Evolutionary conservation across 2,329 filamentous ascomycete genomes (phyloP).

Genomic region (Colletotrichum destructivum): DNA sequence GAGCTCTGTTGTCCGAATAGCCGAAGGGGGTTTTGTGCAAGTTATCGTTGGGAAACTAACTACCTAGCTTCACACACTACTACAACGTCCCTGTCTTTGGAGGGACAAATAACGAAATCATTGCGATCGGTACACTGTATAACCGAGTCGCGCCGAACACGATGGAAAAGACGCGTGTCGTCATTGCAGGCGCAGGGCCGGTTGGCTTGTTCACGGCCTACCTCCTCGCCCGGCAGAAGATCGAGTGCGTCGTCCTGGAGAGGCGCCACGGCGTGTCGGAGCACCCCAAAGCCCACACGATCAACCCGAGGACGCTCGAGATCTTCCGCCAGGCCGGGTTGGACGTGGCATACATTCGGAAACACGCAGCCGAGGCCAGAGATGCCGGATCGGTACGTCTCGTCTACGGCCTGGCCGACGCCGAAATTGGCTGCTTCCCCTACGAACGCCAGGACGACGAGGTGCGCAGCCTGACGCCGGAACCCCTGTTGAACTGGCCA

Average conservation of each 20-base stretch:
- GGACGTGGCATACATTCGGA: constrained; percentile 31
- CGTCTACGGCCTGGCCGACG: constrained; percentile 32
- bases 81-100: not conserved
- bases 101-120: not conserved
- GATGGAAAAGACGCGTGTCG: constrained; percentile 33
- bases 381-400: constrained; percentile 37
- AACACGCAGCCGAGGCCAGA: constrained; percentile 28
- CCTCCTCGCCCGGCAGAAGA: constrained; percentile 29
- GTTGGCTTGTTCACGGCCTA: constrained; percentile 35
- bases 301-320: constrained; percentile 41
- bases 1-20: not conserved
- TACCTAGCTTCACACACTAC: not conserved
- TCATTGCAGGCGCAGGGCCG: constrained; percentile 31
- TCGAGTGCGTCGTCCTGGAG: constrained; percentile 33
- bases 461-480: constrained; percentile 31
- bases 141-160: too few relatives aligned
- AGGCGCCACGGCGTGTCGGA: constrained; percentile 14
- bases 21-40: not conserved
- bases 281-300: constrained; percentile 40
- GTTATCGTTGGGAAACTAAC: not conserved
- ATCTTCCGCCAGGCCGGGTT: constrained; percentile 40
- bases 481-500: constrained; percentile 37
- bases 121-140: not conserved
- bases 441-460: constrained; percentile 40
- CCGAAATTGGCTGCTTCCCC: constrained; percentile 33